Conservation (phyloP, 2,329 filamentous ascomycete genomes). For the Sporothrix pseudoabietina region DNA sequence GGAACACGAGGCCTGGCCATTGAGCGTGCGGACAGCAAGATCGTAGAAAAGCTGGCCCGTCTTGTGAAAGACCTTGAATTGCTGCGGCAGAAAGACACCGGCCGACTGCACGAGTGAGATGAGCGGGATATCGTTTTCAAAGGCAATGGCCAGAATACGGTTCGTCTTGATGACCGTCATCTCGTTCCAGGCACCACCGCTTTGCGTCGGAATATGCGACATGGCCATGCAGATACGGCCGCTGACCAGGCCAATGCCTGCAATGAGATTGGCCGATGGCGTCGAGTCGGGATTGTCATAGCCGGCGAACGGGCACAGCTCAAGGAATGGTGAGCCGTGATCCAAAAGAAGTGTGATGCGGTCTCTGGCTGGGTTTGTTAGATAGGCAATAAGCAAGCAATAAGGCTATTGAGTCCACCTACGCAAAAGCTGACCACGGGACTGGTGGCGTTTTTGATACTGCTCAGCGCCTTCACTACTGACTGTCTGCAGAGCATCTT, state of each 20-base stretch:
- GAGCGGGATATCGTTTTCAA: conserved; percentile 17
- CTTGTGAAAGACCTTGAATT: conserved; percentile 14
- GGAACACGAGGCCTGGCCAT: conserved; percentile 11
- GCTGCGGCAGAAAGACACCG: conserved; percentile 17
- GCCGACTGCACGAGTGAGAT: conserved; percentile 3
- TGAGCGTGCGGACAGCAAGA: conserved; percentile 6
- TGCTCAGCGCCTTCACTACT: conserved; percentile 11
- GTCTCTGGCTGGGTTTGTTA: background rate
- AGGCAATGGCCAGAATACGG: conserved; percentile 3
- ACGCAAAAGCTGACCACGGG: conserved; percentile 9
- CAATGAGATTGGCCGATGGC: conserved; percentile 19
- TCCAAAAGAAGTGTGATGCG: conserved; percentile 11
- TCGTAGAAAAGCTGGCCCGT: conserved; percentile 15
- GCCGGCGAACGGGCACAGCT: conserved; percentile 14
- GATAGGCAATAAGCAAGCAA: background rate
- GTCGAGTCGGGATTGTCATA: conserved; percentile 18
- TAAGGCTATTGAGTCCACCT: background rate
- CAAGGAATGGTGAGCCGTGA: conserved; percentile 10
- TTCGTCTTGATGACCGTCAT: conserved; percentile 11
- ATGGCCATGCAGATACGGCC: conserved; percentile 9
- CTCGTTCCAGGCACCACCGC: conserved; percentile 21
- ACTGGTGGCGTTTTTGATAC: conserved; percentile 13
- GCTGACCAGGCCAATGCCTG: conserved; percentile 13
- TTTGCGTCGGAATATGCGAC: conserved; percentile 15
- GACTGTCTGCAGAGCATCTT: background rate